Evolutionary conservation across 176 grass and related monocot species (phyloP), one percentile per base, ranked within the genome.

Genomic region (Cenchrus fungigraminus): DNA sequence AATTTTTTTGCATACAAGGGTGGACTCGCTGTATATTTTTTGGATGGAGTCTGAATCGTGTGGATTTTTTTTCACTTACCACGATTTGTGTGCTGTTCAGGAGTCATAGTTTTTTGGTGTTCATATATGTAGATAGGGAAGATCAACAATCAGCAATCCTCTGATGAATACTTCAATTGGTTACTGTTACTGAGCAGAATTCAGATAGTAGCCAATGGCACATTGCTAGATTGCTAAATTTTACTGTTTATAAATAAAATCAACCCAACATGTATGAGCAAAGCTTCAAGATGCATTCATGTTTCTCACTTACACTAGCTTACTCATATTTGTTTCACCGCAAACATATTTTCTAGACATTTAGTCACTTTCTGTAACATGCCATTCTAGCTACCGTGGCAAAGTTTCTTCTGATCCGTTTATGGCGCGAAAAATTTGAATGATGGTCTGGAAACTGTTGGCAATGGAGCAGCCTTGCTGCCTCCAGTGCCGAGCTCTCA

Each of bases 251-350:
- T 68, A 17, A 40, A 40, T 64, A 79, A 79, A n/a, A 55, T 62
- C 29, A 17, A 55, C 12, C 12, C n/a, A 74, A 79, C 20, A 15
- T 78, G 43, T 72, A 5, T 71, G 55, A 31, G 49, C 64, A 25
- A 42, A 61, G 43, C 43, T 50, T 90, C 42, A 79, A 82, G 17
- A 68, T 6, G 4, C 28, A 69, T 85, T 51, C 82, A 32, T 80
- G 68, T 58, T 80, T 40, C 57, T 6, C 40, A 66, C 11, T 17
- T 56, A 47, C 17, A 29, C 44, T 66, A 86, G 20, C 66, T 42
- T 79, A 43, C 13, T 52, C 59, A 45, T 79, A 46, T 78, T 29
- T 7, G 8, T 64, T 68, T 84, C 50, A 45, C 43, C 51, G 49
- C 57, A 28, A n/a, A 54, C 37, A 73, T 60, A 60, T 52, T 5